Base-by-base conservation (phyloP, 176 grass and related monocot genomes). In the Tillandsia fasciculata region DNA sequence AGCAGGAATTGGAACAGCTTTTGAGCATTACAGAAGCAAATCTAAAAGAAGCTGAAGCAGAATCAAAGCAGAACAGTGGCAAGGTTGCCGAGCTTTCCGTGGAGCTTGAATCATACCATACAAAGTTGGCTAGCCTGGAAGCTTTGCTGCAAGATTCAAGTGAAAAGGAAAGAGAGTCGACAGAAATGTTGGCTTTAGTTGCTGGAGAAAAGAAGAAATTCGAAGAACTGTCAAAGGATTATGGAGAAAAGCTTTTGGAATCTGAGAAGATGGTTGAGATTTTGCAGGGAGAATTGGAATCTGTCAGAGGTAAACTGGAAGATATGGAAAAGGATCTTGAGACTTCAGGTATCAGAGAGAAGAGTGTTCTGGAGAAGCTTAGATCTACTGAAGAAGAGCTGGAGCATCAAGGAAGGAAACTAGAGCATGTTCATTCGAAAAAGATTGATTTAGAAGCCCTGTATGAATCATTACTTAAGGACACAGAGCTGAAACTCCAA, bases 381-480 rank as follows among this genome's bases (percentile, higher is more conserved):
- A 88, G 79, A 85, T 87, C 73, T 72, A 70, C 82, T 50, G 76
- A 84, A 57, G 79, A 93, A 64, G 73, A 92, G 66, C 74, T 96
- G 72, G 88, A 89, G 81, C 83, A 92, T 85, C 83, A 78, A 56
- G 73, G 66, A 42, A 92, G 79, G 57, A 76, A 64, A 70, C 72
- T 92, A 53, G 86, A 96, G 53, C 83, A 96, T 73, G 78, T 83
- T 71, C 75, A 78, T 70, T 83, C 83, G 53, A 91, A 88, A 85
- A 96, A 85, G 70, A 52, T 85, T 48, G 85, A 96, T 53, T 70
- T 89, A 61, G 86, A 91, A 64, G 48, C 78, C 71, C 53, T 89
- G 49, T 87, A 91, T 51, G 83, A 89, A 53, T 87, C 85, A 70
- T 79, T 96, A 61, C 70, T 86, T 64, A 90, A 91, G 82, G 92